phyloP scores from a whole-genome alignment of 2,329 filamentous ascomycete species.

The Samsoniella hepiali region DNA sequence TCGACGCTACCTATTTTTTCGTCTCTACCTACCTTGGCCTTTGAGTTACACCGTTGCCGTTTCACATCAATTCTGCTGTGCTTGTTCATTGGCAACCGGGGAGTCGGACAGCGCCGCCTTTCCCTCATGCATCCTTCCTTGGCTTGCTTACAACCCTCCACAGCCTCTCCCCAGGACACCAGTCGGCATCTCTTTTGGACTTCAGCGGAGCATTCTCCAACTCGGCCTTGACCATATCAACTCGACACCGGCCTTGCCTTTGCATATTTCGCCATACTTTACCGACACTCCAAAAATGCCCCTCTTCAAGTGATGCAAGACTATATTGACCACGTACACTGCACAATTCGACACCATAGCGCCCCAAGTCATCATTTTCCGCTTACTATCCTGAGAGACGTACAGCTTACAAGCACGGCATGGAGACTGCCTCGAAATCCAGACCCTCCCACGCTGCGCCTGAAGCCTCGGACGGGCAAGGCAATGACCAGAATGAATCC shows the following conservation, averaged over 20 bases:
- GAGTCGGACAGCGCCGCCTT: conserved; percentile 12
- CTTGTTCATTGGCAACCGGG: conserved; percentile 8
- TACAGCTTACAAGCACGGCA: not conserved
- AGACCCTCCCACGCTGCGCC: conserved; percentile 8
- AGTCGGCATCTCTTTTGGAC: conserved; percentile 3
- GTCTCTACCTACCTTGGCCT: not conserved
- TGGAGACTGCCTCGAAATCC: not conserved
- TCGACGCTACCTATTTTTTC: not conserved
- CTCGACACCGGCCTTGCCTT: not conserved
- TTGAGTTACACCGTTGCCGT: conserved; percentile 15
- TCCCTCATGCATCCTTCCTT: conserved; percentile 14
- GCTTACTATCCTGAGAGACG: not conserved
- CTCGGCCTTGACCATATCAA: not conserved
- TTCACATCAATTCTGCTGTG: conserved; percentile 18
- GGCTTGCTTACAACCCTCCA: conserved; percentile 7
- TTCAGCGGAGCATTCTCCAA: not conserved
- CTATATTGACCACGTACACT: conserved; percentile 7
- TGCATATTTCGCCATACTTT: not conserved
- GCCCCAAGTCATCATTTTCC: not conserved
- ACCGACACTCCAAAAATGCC: conserved; percentile 7
- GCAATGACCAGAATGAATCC: conserved; percentile 40
- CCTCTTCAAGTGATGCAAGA: conserved; percentile 12
- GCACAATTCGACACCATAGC: not conserved
- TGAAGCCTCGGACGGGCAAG: conserved; percentile 32
- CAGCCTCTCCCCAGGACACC: not conserved